Conservation (phyloP, 2,329 filamentous ascomycete genomes). For the Escovopsis sp. region DNA sequence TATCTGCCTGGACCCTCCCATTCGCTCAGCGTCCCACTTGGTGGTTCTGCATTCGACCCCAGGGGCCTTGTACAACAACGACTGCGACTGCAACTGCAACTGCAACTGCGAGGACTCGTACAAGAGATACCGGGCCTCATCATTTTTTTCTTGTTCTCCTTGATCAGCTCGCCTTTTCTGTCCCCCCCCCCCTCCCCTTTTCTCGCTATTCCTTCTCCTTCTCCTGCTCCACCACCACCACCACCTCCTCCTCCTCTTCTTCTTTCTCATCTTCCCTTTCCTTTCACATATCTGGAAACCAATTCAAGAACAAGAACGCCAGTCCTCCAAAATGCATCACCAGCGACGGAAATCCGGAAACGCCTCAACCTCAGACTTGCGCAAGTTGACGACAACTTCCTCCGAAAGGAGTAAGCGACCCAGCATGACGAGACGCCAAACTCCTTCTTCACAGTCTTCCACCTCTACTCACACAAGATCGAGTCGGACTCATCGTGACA, state of each 20-base stretch:
- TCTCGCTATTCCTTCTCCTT: neutral
- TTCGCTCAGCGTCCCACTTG: neutral
- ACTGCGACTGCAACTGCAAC: neutral
- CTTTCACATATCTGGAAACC: no score
- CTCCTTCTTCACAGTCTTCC: constrained; percentile 12
- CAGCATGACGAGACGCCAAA: constrained; percentile 28
- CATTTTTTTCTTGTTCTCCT: no score
- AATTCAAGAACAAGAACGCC: no score
- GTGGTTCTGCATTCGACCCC: neutral
- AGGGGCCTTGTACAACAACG: neutral
- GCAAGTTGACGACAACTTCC: constrained; percentile 33
- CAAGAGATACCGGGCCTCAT: neutral
- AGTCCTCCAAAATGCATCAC: constrained; percentile 33
- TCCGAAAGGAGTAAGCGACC: constrained; percentile 34
- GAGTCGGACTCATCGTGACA: constrained; percentile 35
- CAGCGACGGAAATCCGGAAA: constrained; percentile 42
- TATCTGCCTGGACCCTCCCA: neutral
- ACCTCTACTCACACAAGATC: constrained; percentile 26
- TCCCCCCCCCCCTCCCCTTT: neutral
- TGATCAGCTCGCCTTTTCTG: neutral
- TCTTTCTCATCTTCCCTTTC: no score
- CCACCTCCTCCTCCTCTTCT: neutral
- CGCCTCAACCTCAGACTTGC: constrained; percentile 40
- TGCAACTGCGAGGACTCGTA: neutral
- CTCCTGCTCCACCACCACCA: neutral